Percentiles rank a stretch among this genome's conserved stretches.
phyloP scores from a whole-genome alignment of 208 protist species.

The Crithidia thermophila region DNA sequence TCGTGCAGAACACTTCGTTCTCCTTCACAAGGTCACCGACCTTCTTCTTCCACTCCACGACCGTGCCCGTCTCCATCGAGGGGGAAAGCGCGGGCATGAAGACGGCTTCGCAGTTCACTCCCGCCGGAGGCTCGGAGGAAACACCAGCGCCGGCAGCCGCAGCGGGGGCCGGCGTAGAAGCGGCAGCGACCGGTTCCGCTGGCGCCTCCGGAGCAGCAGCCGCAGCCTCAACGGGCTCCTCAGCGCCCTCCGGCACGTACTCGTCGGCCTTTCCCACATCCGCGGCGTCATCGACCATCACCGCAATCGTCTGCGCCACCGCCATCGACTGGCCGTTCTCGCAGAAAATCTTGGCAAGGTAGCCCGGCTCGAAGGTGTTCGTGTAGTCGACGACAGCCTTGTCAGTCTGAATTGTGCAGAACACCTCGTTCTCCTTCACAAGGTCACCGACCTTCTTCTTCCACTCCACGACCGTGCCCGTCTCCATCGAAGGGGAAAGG shows the following conservation, averaged over 20 bases:
- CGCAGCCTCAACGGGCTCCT: background rate
- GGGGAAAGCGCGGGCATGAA: slow-evolving; percentile 92
- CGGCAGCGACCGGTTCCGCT: background rate
- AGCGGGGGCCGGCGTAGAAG: background rate
- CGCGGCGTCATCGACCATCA: slow-evolving; percentile 84
- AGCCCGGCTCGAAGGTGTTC: slow-evolving; percentile 92
- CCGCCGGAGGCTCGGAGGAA: slow-evolving; percentile 11
- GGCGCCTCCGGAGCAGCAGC: background rate
- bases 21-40: slow-evolving; percentile 92
- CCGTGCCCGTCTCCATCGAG: slow-evolving; percentile 85
- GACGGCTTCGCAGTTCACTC: slow-evolving; percentile 63
- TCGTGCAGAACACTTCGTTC: slow-evolving; percentile 93
- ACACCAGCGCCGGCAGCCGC: background rate
- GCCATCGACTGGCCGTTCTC: slow-evolving; percentile 71
- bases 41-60: slow-evolving; percentile 93
- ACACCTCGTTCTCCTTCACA: slow-evolving; percentile 92
- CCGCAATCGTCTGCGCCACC: slow-evolving; percentile 84
- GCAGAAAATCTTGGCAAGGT: slow-evolving; percentile 95
- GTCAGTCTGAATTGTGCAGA: slow-evolving; percentile 97
- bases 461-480: slow-evolving; percentile 86
- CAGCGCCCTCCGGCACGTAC: slow-evolving; percentile 16
- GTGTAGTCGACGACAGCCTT: slow-evolving; percentile 98
- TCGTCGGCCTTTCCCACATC: slow-evolving; percentile 74
- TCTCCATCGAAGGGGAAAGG: slow-evolving; percentile 85
- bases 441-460: slow-evolving; percentile 93